These are phyloP conservation scores for Aegilops umbellulata DNA, from an alignment of 176 grass and related monocot genomes.

Conservation along the genomic window DNA sequence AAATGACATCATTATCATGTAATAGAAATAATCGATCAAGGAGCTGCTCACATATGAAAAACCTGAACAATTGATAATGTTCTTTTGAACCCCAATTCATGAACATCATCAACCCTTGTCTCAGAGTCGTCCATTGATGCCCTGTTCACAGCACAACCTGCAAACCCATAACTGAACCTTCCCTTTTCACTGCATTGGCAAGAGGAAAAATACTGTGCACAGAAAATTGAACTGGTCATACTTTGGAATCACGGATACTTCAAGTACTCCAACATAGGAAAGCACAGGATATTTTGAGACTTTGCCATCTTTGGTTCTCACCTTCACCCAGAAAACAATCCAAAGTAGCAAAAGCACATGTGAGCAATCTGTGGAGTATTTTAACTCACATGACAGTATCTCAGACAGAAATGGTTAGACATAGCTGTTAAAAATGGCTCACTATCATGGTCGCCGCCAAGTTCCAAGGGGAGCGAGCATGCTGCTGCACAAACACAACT, in stretches of 20 bases:
- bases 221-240: not conserved
- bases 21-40: not conserved
- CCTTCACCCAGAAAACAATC: not conserved
- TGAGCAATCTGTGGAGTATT: not conserved
- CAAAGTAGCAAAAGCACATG: not conserved
- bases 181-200: slow-evolving; percentile 42
- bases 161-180: slow-evolving; percentile 67
- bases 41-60: not conserved
- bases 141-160: slow-evolving; percentile 76
- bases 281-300: not conserved
- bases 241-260: not conserved
- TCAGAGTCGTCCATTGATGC: slow-evolving; percentile 91
- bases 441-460: too few relatives aligned
- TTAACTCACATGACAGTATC: not conserved
- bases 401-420: not conserved
- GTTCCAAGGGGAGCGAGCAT: too few relatives aligned
- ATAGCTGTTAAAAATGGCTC: not conserved
- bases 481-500: too few relatives aligned
- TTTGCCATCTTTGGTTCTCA: not conserved
- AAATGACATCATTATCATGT: not conserved
- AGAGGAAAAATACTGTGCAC: not conserved
- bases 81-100: slow-evolving; percentile 43
- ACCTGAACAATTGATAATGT: not conserved
- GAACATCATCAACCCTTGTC: slow-evolving; percentile 59
- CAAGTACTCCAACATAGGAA: not conserved